These are phyloP conservation scores for Venturia carpophila DNA, from an alignment of 2,329 filamentous ascomycete genomes.

Conservation along the genomic window DNA sequence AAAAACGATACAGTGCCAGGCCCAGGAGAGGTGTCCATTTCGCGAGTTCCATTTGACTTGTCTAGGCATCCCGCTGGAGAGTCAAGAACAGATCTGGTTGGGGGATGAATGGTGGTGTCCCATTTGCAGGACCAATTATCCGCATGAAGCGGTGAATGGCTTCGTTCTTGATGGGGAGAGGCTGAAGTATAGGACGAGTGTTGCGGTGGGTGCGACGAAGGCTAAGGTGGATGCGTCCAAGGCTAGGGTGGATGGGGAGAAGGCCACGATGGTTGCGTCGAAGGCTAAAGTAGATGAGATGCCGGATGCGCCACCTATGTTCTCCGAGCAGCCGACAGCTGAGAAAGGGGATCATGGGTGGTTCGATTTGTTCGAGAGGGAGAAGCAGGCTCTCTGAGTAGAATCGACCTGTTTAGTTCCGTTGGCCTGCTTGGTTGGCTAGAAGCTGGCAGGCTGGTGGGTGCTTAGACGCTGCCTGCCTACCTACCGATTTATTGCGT, in stretches of 20 bases:
- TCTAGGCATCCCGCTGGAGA: background rate
- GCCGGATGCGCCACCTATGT: background rate
- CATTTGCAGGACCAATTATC: background rate
- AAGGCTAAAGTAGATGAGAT: background rate
- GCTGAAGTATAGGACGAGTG: background rate
- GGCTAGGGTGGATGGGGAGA: too few species aligned
- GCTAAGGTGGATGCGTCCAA: background rate
- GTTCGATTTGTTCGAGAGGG: background rate
- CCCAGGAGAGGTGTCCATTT: background rate
- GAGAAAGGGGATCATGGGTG: background rate
- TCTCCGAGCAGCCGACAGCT: background rate
- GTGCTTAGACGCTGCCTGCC: too few species aligned
- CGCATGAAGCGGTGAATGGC: background rate
- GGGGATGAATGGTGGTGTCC: background rate
- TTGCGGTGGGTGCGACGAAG: background rate
- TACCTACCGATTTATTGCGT: too few species aligned
- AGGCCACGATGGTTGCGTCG: too few species aligned
- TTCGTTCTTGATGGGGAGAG: background rate
- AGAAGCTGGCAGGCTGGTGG: too few species aligned
- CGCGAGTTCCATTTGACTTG: background rate
- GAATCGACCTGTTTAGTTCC: too few species aligned
- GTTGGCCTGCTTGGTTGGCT: too few species aligned
- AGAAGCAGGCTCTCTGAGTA: background rate
- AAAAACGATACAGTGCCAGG: background rate
- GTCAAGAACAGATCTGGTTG: too few species aligned